Evolutionary conservation across 345 rosid genomes (phyloP), one percentile per base, ranked within the genome.

Genomic region (Durio zibethinus): DNA sequence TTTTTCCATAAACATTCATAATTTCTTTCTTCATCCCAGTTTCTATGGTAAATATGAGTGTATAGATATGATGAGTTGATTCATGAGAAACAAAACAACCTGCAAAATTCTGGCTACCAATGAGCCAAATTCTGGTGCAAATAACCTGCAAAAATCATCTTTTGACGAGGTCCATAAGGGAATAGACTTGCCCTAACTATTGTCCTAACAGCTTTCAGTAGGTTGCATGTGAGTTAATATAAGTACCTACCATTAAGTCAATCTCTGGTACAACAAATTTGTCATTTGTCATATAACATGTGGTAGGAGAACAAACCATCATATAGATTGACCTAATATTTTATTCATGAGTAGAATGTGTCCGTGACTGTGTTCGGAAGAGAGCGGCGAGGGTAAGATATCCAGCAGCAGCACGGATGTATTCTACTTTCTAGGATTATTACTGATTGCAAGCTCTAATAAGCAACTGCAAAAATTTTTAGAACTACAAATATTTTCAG

Each of bases 71-170:
- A 71, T 18, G 21, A 48, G 10, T 35, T 48, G 42, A 48, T 48
- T 59, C 74, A 70, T 48, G 42, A 70, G 59, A 70, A 70, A 16
- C 40, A 70, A 70, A 48, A 29, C 15, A 47, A 70, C 15, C 56
- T 69, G n/a, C n/a, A n/a, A n/a, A n/a, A n/a, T n/a, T 16, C 33
- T 27, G n/a, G 74, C 74, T 27, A 27, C 25, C 21, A 18, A 70
- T 15, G 72, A 43, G 35, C 47, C 53, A 67, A 36, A 67, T 10
- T 42, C 53, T 4, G 53, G 53, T 43, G 35, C n/a, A 16, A 15
- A 42, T 67, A 14, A 67, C 54, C 72, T 12, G 53, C 53, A 45
- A 25, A 20, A 42, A 1, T 23, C 14, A 40, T 66, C 16, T 35
- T 42, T 67, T 21, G 53, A 43, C 72, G 12, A 5, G 25, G 35